Conservation (phyloP, 805 yeast genomes). For the Kuraishia piskuri region DNA sequence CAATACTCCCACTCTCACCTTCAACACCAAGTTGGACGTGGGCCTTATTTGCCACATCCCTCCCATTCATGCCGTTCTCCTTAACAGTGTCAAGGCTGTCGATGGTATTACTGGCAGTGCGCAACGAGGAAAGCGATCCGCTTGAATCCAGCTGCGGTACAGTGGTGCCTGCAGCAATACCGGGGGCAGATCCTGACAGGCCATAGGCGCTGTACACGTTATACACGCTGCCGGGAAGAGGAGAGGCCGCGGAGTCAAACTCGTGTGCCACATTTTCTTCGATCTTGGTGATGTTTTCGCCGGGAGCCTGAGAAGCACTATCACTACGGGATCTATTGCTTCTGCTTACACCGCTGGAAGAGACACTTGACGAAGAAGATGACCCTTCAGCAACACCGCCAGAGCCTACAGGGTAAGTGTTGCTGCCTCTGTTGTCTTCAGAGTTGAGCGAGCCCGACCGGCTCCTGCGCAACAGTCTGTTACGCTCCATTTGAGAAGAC, state of each 20-base stretch:
- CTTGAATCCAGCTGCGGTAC: not conserved
- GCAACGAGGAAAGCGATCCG: not conserved
- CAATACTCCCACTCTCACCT: not conserved
- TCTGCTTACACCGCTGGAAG: slow-evolving; percentile 2
- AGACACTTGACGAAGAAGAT: slow-evolving; percentile 6
- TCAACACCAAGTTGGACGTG: not conserved
- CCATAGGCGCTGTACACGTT: no score
- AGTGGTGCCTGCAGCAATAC: not conserved
- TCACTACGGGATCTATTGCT: slow-evolving; percentile 15
- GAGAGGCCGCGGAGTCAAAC: not conserved
- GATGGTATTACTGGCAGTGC: not conserved
- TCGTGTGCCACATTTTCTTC: slow-evolving; percentile 5
- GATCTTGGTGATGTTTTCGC: slow-evolving; percentile 12
- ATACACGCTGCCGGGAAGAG: not conserved
- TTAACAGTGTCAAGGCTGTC: not conserved
- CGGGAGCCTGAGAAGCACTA: slow-evolving; percentile 16
- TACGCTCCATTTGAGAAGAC: slow-evolving; percentile 11
- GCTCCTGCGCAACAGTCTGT: slow-evolving; percentile 13
- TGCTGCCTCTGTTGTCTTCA: slow-evolving; percentile 4
- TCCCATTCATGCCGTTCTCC: not conserved
- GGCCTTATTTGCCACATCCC: not conserved
- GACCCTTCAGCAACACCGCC: not conserved
- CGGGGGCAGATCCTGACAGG: not conserved
- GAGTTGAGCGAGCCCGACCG: slow-evolving; percentile 17
- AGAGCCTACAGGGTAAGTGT: slow-evolving; percentile 4